These are phyloP conservation scores for Rhizopogon rudus DNA, from an alignment of 768 basidiomycete genomes.

Conservation along the genomic window DNA sequence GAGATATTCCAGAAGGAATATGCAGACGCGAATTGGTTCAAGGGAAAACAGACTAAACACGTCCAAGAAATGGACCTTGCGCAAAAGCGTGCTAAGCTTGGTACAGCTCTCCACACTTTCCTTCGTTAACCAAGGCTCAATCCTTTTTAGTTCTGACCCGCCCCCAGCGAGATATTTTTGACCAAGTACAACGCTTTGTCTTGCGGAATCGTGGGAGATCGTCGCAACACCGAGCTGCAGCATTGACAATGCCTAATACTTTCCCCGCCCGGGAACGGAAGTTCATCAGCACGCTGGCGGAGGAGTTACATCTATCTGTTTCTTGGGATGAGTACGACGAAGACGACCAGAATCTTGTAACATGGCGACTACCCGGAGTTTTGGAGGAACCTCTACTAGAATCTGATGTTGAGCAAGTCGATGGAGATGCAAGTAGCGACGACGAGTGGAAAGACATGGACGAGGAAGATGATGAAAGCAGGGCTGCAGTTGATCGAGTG, in stretches of 20 bases:
- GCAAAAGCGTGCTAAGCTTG: conserved; percentile 53
- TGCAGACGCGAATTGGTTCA: conserved; percentile 88
- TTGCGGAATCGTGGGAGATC: conserved; percentile 33
- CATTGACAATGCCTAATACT: conserved; percentile 67
- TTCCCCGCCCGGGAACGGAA: conserved; percentile 76
- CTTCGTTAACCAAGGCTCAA: neutral
- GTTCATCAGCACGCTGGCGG: conserved; percentile 74
- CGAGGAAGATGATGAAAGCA: conserved; percentile 63
- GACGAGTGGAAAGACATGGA: conserved; percentile 47
- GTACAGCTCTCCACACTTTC: conserved; percentile 35
- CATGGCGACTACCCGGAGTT: conserved; percentile 54
- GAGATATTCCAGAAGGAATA: conserved; percentile 92
- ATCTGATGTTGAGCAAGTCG: conserved; percentile 27
- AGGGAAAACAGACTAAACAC: conserved; percentile 84
- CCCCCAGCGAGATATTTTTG: conserved; percentile 73
- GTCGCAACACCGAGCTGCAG: conserved; percentile 29
- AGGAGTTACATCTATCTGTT: conserved; percentile 70
- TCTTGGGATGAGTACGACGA: conserved; percentile 96
- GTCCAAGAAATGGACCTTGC: conserved; percentile 60
- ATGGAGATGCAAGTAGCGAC: conserved; percentile 48
- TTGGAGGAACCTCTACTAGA: conserved; percentile 29
- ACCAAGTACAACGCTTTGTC: conserved; percentile 75
- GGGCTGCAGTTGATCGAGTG: conserved; percentile 73
- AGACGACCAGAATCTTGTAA: conserved; percentile 72
- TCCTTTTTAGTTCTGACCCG: conserved; percentile 52